Evolutionary conservation across 2,329 filamentous ascomycete genomes (phyloP).

Genomic region (Trichoderma sp.): DNA sequence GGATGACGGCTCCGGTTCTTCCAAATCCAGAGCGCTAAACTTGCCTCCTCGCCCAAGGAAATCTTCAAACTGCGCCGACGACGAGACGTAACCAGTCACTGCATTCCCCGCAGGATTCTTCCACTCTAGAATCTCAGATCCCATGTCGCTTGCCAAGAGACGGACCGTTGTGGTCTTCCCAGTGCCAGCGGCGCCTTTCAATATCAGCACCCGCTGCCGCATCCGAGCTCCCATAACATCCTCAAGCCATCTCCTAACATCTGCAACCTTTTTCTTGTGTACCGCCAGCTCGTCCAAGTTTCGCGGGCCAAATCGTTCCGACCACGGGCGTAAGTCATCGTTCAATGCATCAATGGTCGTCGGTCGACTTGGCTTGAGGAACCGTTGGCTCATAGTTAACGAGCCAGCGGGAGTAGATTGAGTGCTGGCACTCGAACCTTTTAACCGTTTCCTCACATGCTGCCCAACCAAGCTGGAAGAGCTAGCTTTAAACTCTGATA

Average conservation of each 20-base stretch:
- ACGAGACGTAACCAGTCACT: constrained; percentile 65
- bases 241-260: constrained; percentile 82
- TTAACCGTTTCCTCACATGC: constrained; percentile 57
- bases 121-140: constrained; percentile 83
- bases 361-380: constrained; percentile 48
- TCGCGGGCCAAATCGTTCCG: constrained; percentile 75
- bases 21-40: constrained; percentile 69
- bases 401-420: constrained; percentile 30
- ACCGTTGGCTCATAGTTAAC: constrained; percentile 51
- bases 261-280: constrained; percentile 88
- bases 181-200: constrained; percentile 88
- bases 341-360: constrained; percentile 36
- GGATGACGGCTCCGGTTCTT: constrained; percentile 35
- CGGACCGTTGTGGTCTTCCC: constrained; percentile 89
- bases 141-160: constrained; percentile 75
- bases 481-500: constrained; percentile 53
- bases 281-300: constrained; percentile 85
- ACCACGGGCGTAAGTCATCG: constrained; percentile 76
- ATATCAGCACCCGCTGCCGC: constrained; percentile 73
- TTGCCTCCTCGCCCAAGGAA: constrained; percentile 81
- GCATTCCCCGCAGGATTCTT: constrained; percentile 71
- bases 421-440: constrained; percentile 37
- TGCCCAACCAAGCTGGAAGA: constrained; percentile 57
- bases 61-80: constrained; percentile 83
- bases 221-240: constrained; percentile 67